Percentiles rank a stretch among this genome's conserved stretches.
Conservation (phyloP, 2,329 filamentous ascomycete species). For the Calonectria honghensis region DNA sequence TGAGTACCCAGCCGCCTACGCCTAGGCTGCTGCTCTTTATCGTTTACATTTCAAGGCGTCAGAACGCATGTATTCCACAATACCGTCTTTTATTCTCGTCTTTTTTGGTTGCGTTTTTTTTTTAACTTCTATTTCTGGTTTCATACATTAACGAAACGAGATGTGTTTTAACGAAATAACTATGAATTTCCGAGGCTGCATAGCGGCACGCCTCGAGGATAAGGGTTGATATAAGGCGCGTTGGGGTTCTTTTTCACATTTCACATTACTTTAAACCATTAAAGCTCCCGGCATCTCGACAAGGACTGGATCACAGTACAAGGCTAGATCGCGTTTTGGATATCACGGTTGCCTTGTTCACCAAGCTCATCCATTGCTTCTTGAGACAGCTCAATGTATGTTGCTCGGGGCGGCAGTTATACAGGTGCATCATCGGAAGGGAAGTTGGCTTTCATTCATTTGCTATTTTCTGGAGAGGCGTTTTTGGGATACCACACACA, state of each 20-base stretch:
- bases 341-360: conserved; percentile 39
- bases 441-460: conserved; percentile 41
- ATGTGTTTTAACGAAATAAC: conserved; percentile 59
- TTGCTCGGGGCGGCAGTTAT: conserved; percentile 48
- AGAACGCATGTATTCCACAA: conserved; percentile 53
- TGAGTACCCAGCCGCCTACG: conserved; percentile 45
- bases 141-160: conserved; percentile 56
- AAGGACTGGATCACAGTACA: conserved; percentile 44
- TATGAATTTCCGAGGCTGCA: conserved; percentile 54
- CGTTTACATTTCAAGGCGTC: conserved; percentile 54
- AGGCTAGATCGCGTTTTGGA: conserved; percentile 45
- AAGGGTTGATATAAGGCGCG: conserved; percentile 55
- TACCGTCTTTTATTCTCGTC: conserved; percentile 46
- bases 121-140: conserved; percentile 53
- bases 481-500: conserved; percentile 47
- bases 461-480: conserved; percentile 34
- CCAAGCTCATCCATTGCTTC: conserved; percentile 41
- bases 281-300: conserved; percentile 48
- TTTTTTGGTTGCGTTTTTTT: conserved; percentile 44
- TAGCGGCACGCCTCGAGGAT: conserved; percentile 50
- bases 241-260: conserved; percentile 41
- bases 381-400: conserved; percentile 50
- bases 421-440: conserved; percentile 47
- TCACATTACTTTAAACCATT: conserved; percentile 39
- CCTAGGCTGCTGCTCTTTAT: conserved; percentile 23